phyloP scores from a whole-genome alignment of 1,139 yeast species.

The Sugiyamaella sp. region DNA sequence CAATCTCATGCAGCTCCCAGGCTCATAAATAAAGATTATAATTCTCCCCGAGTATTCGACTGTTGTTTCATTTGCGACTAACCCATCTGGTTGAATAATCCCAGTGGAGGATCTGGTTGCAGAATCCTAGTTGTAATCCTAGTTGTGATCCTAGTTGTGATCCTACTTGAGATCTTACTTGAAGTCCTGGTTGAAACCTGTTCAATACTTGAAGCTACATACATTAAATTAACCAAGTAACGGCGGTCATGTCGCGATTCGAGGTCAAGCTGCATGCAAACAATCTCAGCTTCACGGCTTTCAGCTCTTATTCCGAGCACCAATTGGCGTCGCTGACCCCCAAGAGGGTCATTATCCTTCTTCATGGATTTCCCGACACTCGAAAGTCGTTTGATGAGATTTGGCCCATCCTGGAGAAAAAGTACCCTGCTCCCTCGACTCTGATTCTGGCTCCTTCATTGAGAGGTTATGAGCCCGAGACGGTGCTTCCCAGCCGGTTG shows the following conservation, averaged over 20 bases:
- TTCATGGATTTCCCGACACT: constrained; percentile 38
- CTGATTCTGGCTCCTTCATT: constrained; percentile 34
- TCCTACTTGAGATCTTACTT: no score
- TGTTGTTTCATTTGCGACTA: no score
- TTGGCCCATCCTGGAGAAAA: constrained; percentile 26
- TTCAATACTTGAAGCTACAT: not conserved
- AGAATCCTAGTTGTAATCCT: no score
- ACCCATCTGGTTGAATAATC: no score
- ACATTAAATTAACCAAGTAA: no score
- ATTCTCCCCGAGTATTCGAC: no score
- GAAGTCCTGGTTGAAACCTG: no score
- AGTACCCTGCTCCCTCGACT: constrained; percentile 23
- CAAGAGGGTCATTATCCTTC: constrained; percentile 27
- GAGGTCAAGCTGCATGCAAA: constrained; percentile 17
- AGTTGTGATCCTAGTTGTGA: no score
- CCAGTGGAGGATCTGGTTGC: no score
- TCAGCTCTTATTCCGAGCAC: constrained; percentile 8
- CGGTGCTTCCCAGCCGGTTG: constrained; percentile 21
- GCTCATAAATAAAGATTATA: no score
- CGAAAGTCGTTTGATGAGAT: constrained; percentile 30
- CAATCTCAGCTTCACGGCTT: constrained; percentile 17
- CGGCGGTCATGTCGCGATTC: constrained; percentile 15
- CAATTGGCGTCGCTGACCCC: constrained; percentile 13
- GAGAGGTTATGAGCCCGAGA: constrained; percentile 38
- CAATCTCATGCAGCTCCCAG: no score